phyloP scores from a whole-genome alignment of 73 alveolate species.

The Paramecium sonneborni region DNA sequence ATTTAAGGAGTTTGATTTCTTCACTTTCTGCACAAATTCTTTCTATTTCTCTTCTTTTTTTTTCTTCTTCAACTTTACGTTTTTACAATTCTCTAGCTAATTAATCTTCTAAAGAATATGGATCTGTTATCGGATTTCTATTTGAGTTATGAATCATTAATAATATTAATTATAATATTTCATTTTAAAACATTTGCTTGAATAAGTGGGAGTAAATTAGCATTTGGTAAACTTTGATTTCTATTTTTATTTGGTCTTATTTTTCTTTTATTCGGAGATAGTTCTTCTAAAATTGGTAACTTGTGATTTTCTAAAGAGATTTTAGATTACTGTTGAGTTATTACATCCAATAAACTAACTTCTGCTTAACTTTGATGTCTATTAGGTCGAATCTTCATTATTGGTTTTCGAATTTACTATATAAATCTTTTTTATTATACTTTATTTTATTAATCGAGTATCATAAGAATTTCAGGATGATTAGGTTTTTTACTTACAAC shows the following conservation, averaged over 20 bases:
- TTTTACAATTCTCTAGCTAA: conserved; percentile 64
- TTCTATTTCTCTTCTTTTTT: conserved; percentile 62
- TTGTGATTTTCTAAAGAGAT: conserved; percentile 33
- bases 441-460: not conserved
- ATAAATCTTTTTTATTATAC: not conserved
- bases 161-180: not conserved
- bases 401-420: conserved; percentile 6
- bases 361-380: conserved; percentile 18
- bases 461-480: not conserved
- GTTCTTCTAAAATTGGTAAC: not conserved
- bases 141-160: not conserved
- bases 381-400: conserved; percentile 21
- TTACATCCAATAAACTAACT: conserved; percentile 2
- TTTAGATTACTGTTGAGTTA: conserved; percentile 5
- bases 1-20: conserved; percentile 61
- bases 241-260: not conserved
- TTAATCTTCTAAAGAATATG: conserved; percentile 54
- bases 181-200: conserved; percentile 14
- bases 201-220: conserved; percentile 1
- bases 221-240: conserved; percentile 35
- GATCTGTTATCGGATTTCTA: conserved; percentile 44
- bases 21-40: conserved; percentile 66
- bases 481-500: not conserved
- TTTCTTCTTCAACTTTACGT: conserved; percentile 67
- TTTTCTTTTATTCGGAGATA: conserved; percentile 6